These are phyloP conservation scores for Coemansia guatemalensis DNA, from an alignment of 192 early-diverging fungal genomes.

Conservation along the genomic window DNA sequence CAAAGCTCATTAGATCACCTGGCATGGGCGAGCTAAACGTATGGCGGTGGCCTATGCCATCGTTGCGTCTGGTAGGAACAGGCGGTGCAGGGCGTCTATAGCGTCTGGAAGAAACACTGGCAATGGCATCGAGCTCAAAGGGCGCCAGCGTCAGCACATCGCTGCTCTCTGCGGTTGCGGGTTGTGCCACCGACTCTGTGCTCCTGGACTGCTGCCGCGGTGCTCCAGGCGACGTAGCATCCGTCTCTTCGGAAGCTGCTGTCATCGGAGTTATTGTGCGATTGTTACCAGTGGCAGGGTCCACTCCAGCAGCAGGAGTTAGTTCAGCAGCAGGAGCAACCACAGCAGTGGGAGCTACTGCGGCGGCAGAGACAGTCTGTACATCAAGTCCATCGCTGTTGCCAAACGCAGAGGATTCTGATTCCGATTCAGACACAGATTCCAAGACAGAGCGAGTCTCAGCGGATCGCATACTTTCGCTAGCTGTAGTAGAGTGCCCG, in stretches of 20 bases:
- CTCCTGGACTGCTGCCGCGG: constrained; percentile 5
- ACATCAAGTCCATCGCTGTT: too few relatives aligned
- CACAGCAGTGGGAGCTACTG: too few relatives aligned
- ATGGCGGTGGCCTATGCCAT: too few relatives aligned
- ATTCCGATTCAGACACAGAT: too few relatives aligned
- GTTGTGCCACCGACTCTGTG: neutral
- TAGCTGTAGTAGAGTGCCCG: too few relatives aligned
- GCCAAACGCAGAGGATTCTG: too few relatives aligned
- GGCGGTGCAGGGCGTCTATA: constrained; percentile 5
- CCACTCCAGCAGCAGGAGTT: neutral
- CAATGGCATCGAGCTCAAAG: constrained; percentile 43
- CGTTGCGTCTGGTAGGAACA: neutral
- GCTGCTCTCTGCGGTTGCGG: neutral
- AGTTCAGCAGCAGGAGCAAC: neutral
- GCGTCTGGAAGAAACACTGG: constrained; percentile 14
- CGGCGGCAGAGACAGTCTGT: too few relatives aligned
- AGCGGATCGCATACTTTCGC: too few relatives aligned
- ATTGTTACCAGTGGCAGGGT: neutral
- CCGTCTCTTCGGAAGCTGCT: neutral
- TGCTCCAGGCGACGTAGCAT: neutral
- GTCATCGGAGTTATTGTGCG: neutral
- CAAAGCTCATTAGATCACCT: constrained; percentile 4
- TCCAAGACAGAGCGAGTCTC: too few relatives aligned
- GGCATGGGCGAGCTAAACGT: too few relatives aligned
- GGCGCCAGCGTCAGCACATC: constrained; percentile 25